These are phyloP conservation scores for Fusarium temperatum DNA, from an alignment of 2,329 filamentous ascomycete genomes.

Conservation along the genomic window DNA sequence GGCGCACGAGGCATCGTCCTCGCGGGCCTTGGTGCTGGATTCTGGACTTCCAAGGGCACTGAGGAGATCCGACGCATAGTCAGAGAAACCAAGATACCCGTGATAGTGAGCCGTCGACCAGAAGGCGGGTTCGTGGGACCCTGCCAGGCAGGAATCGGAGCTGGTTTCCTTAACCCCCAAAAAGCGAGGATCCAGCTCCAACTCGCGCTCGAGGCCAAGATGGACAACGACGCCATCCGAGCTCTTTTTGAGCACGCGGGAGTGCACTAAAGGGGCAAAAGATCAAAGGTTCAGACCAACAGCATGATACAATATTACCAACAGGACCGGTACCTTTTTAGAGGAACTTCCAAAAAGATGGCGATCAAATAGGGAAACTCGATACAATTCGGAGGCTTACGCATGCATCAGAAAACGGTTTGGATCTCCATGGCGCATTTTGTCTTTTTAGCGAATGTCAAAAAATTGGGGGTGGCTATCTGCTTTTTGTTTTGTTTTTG, in stretches of 20 bases:
- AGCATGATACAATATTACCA: constrained; percentile 7
- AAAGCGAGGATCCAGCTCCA: constrained; percentile 64
- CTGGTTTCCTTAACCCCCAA: constrained; percentile 64
- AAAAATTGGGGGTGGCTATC: constrained; percentile 33
- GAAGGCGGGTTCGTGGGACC: constrained; percentile 61
- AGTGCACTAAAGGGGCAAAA: constrained; percentile 34
- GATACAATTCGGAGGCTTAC: constrained; percentile 14
- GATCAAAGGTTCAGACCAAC: constrained; percentile 13
- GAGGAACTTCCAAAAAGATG: constrained; percentile 8
- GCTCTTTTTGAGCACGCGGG: constrained; percentile 43
- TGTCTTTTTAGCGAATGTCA: constrained; percentile 19
- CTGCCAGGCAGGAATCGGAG: constrained; percentile 51
- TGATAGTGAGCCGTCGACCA: constrained; percentile 62
- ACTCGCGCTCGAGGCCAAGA: constrained; percentile 47
- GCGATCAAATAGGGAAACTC: constrained; percentile 7
- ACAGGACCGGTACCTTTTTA: constrained; percentile 20
- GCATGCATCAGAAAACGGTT: constrained; percentile 26
- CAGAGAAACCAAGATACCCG: constrained; percentile 55
- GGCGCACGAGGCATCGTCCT: constrained; percentile 65
- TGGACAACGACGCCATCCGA: constrained; percentile 42
- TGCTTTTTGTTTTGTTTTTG: constrained; percentile 13
- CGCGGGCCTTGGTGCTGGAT: constrained; percentile 64
- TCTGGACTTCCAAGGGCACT: constrained; percentile 52
- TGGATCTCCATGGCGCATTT: constrained; percentile 31
- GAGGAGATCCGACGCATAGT: constrained; percentile 55